Base-by-base conservation (phyloP, 352 stramenopile genomes). In the Pythium brassicae region DNA sequence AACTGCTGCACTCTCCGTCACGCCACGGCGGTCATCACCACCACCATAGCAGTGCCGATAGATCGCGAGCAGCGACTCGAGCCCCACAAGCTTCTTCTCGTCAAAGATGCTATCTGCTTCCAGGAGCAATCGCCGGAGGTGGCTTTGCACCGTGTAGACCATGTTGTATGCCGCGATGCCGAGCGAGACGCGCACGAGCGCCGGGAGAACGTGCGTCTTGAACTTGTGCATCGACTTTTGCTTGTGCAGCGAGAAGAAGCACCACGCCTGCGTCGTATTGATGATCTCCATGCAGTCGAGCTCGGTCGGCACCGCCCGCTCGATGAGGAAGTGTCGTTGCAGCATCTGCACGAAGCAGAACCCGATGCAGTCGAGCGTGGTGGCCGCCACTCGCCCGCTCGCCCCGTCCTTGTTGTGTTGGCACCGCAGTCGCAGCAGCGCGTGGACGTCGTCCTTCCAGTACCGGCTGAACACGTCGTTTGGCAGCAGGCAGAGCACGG, bases 231-330 rank as follows among this genome's bases (percentile, higher is more conserved):
- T 68, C 57, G 65, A 75, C 51, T 70, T 66, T 25, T 74, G 58
- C 66, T 77, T 69, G 29, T 69, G 42, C 8, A 77, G 66, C 3
- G 79, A 79, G 52, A 91, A 91, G 57, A 89, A 93, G 10, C 60
- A 85, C 83, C 77, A 93, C 26, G 81, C 79, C 44, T 93, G 83
- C 3, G 72, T 83, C 4, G 75, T 86, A 66, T 93, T 93, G 68
- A 93, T 82, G 54, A 87, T 80, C 55, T 89, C 80, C 79, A 91
- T 89, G 55, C 77, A 85, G 46, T 93, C 80, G 0, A 65, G 59
- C 19, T 87, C 78, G 1, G 63, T 71, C 0, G 79, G 76, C 34
- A 79, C 25, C 23, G 66, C 62, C 46, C 69, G 52, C 40, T 82
- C 62, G 35, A 53, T 55, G 12, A 83, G 50, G 10, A 82, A 71